A percentile compares a stretch with the other conserved stretches of the same genome.
These are phyloP conservation scores for Brassica juncea DNA, from an alignment of 345 rosid genomes.

Conservation along the genomic window DNA sequence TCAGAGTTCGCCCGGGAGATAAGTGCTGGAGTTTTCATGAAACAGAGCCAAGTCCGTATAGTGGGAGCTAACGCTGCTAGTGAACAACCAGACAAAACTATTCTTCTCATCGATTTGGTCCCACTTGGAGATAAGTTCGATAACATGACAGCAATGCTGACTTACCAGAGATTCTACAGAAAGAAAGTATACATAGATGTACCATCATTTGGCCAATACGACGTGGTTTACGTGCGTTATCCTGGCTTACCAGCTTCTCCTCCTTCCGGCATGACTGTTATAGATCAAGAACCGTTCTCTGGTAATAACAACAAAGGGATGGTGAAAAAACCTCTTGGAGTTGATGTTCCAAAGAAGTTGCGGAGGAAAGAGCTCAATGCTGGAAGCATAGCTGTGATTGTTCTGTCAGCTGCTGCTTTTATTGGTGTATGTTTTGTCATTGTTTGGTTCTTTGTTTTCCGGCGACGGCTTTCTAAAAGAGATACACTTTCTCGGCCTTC, in stretches of 20 bases:
- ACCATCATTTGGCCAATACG: conserved; percentile 71
- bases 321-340: conserved; percentile 75
- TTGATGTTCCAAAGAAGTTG: conserved; percentile 60
- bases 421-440: conserved; percentile 56
- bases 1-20: conserved; percentile 81
- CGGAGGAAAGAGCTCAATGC: conserved; percentile 54
- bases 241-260: conserved; percentile 88
- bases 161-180: conserved; percentile 80
- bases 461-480: conserved; percentile 39
- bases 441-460: conserved; percentile 61
- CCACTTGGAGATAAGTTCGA: conserved; percentile 80
- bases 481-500: conserved; percentile 46
- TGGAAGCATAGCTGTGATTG: conserved; percentile 64
- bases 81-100: conserved; percentile 77
- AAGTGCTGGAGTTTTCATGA: conserved; percentile 84
- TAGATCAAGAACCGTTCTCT: conserved; percentile 65
- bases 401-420: conserved; percentile 63
- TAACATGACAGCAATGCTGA: conserved; percentile 68
- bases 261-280: conserved; percentile 50
- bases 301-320: conserved; percentile 48
- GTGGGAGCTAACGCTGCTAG: conserved; percentile 93
- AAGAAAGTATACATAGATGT: conserved; percentile 67
- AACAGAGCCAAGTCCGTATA: conserved; percentile 90
- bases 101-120: conserved; percentile 80
- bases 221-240: conserved; percentile 80